These are phyloP conservation scores for Exophiala oligosperma DNA, from an alignment of 2,329 filamentous ascomycete species.

Conservation along the genomic window DNA sequence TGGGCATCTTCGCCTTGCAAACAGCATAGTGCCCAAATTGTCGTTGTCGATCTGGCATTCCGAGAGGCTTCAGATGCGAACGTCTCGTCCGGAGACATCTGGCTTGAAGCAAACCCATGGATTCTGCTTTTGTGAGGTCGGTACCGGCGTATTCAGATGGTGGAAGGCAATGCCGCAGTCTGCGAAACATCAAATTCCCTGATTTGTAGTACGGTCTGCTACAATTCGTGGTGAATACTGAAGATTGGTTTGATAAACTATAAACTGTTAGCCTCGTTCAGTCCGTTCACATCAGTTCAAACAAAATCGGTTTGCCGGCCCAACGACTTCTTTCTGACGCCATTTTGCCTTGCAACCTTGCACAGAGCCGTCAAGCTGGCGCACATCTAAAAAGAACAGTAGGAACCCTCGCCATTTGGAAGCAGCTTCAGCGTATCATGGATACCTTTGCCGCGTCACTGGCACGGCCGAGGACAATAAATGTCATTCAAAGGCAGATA, in stretches of 20 bases:
- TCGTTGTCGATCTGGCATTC: conserved; percentile 12
- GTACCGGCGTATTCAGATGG: not conserved
- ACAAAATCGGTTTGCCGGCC: not conserved
- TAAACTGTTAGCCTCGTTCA: conserved; percentile 1
- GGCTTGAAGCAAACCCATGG: not conserved
- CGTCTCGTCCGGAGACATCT: conserved; percentile 1
- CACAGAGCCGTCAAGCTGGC: not conserved
- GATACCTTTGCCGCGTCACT: conserved; percentile 2
- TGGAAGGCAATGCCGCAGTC: conserved; percentile 1
- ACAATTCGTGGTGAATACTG: conserved; percentile 1
- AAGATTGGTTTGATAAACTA: not conserved
- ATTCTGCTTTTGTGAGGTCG: not conserved
- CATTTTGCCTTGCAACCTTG: conserved; percentile 1
- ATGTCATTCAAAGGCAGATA: no score
- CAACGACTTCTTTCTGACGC: conserved; percentile 2
- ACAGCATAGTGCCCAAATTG: conserved; percentile 9
- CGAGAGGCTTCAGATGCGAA: not conserved
- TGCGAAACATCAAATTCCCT: conserved; percentile 14
- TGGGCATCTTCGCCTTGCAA: conserved; percentile 22
- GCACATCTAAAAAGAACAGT: not conserved
- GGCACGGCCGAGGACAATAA: not conserved
- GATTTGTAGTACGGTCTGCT: conserved; percentile 13
- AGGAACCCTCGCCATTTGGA: not conserved
- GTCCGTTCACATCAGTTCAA: conserved; percentile 13
- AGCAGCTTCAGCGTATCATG: not conserved